Conservation (phyloP, 1,284 basidiomycete species). For the Vanrija humicola region DNA sequence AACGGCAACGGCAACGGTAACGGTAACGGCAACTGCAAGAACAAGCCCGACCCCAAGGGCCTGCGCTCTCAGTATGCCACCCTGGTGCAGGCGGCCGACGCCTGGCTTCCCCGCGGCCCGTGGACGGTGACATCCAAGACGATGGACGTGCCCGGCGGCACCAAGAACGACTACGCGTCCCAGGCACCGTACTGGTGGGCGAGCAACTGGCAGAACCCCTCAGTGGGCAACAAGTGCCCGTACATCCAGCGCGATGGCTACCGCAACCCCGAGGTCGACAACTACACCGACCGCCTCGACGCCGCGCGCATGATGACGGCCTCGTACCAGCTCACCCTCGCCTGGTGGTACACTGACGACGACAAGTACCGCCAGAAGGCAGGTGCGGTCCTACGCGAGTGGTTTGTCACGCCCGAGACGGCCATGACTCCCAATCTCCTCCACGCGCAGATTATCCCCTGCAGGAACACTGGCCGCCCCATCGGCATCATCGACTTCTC, state of each 20-base stretch:
- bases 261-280: slow-evolving; percentile 12
- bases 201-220: slow-evolving; percentile 5
- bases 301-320: slow-evolving; percentile 8
- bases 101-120: slow-evolving; percentile 2
- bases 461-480: slow-evolving; percentile 5
- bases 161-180: slow-evolving; percentile 11
- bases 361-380: slow-evolving; percentile 5
- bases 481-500: slow-evolving; percentile 16
- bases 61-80: background rate
- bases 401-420: slow-evolving; percentile 5
- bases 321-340: slow-evolving; percentile 5
- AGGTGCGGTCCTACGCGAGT: background rate
- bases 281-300: slow-evolving; percentile 11
- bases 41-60: background rate
- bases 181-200: slow-evolving; percentile 17
- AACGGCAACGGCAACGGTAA: too few relatives aligned
- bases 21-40: background rate
- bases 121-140: slow-evolving; percentile 9
- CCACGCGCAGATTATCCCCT: slow-evolving; percentile 11
- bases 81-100: slow-evolving; percentile 1
- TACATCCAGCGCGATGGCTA: slow-evolving; percentile 12
- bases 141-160: slow-evolving; percentile 4
- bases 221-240: background rate
- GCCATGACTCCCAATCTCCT: slow-evolving; percentile 7
- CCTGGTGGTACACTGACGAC: slow-evolving; percentile 14